Base-by-base conservation (phyloP, 2,329 filamentous ascomycete genomes). In the Exophiala sp. region DNA sequence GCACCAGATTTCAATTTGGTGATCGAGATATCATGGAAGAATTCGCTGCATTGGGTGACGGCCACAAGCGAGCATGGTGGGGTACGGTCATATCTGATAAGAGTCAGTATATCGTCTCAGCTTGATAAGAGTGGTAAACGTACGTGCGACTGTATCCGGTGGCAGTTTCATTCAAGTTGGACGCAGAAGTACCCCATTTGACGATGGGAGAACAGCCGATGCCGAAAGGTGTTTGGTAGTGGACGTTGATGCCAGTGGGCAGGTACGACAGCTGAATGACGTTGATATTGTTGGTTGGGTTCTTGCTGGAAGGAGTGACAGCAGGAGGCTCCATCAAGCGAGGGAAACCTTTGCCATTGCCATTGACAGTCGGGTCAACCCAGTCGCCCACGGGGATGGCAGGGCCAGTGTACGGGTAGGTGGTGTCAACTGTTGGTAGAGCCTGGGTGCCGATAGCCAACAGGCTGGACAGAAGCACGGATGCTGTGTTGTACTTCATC, bases 151-250 rank as follows among this genome's bases (percentile, higher is more conserved):
- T 70, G 29, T 60, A 56, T 11, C 77, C 77, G 18, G 62, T 68
- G 1, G 71, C 70, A 12, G 61, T 66, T 18, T 71, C 62, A 53
- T 63, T 59, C 59, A 79, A 60, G 5, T 66, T 54, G 9, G 61
- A 39, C 1, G 68, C 63, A 50, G 58, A 55, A 32, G 61, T 67
- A 9, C 78, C 78, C 73, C 75, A 80, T 14, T 68, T 65, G 3
- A 80, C 67, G 1, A 68, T 64, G 0, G 78, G 77, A 3, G 65
- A 58, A n/a, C 61, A 63, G 11, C 72, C 75, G n/a, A 80, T 65
- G 5, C 78, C 77, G 58, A 79, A 80, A 0, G 78, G 76, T 0
- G 78, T 80, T 66, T 80, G 78, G 63, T 72, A 80, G 65, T 80
- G 77, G 51, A 80, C 71, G 62, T 77, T 78, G 62, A 80, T 74